phyloP scores from a whole-genome alignment of 257 asterid species.

The Solanum sejunctum region DNA sequence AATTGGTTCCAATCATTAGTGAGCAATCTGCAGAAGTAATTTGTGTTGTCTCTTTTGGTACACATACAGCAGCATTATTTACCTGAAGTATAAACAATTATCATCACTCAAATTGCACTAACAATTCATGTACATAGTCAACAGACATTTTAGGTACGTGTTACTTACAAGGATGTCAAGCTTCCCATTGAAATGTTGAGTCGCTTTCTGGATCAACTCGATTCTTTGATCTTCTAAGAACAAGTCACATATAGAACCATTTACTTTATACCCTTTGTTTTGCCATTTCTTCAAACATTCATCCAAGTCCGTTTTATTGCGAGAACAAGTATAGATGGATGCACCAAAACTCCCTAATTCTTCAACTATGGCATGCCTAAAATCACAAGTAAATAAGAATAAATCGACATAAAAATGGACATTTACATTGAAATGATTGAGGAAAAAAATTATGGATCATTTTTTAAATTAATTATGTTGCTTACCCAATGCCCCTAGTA shows the following conservation, averaged over 20 bases:
- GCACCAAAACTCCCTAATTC: background rate
- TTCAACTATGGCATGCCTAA: background rate
- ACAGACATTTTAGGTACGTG: background rate
- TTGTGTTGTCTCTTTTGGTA: background rate
- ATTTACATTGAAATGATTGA: background rate
- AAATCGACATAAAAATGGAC: background rate
- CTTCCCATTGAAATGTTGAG: background rate
- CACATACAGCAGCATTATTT: background rate
- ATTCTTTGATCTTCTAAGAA: background rate
- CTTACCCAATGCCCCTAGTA: conserved; percentile 52
- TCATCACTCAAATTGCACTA: background rate
- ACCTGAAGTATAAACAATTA: background rate
- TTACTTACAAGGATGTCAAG: background rate
- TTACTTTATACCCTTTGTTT: background rate
- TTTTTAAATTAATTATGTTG: background rate
- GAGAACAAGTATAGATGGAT: background rate
- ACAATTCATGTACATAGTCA: background rate
- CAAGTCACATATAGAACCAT: background rate
- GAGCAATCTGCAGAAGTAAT: background rate
- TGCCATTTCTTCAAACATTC: background rate
- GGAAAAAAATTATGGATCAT: background rate
- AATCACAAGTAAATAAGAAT: background rate
- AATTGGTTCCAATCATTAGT: background rate
- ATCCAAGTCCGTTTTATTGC: background rate
- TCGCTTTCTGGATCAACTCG: background rate